Evolutionary conservation across 306 rosid species (phyloP).

Genomic region (Acacia melanoxylon): DNA sequence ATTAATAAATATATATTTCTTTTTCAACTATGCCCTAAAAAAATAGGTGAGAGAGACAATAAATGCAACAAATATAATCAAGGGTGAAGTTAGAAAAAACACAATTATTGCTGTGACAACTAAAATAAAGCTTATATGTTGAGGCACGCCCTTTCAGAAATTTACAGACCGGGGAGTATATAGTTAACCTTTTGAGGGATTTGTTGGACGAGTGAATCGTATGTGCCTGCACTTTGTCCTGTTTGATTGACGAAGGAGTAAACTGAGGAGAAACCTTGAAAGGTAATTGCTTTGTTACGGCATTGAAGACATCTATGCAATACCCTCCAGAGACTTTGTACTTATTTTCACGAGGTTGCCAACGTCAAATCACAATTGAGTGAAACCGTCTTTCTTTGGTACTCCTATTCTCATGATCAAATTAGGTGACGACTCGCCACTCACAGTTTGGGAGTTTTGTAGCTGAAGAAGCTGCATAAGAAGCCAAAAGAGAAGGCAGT

Average conservation of each 20-base stretch:
- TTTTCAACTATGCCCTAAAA: too few species aligned
- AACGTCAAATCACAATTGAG: slow-evolving; percentile 17
- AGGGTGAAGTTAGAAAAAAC: too few species aligned
- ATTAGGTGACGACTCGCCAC: not conserved
- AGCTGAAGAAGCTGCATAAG: slow-evolving; percentile 15
- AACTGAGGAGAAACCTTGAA: slow-evolving; percentile 21
- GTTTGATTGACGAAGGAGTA: slow-evolving; percentile 20
- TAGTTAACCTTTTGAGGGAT: slow-evolving; percentile 25
- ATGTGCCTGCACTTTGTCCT: slow-evolving; percentile 20
- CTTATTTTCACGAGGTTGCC: not conserved
- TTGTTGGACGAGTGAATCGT: slow-evolving; percentile 30
- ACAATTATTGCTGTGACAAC: too few species aligned
- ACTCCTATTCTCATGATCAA: slow-evolving; percentile 28
- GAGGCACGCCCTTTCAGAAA: too few species aligned
- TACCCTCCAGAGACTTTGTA: slow-evolving; percentile 36
- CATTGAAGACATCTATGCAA: slow-evolving; percentile 41
- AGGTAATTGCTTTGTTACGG: slow-evolving; percentile 13
- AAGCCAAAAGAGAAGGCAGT: not conserved
- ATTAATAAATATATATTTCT: too few species aligned
- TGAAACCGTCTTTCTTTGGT: slow-evolving; percentile 36
- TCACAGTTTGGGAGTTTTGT: not conserved
- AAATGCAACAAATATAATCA: too few species aligned
- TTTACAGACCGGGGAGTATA: too few species aligned
- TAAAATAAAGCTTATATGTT: too few species aligned
- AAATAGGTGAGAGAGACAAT: too few species aligned